Percentiles rank a stretch among this genome's conserved stretches.
phyloP scores from a whole-genome alignment of 2,329 filamentous ascomycete species.

The Ophiocordyceps robertsii region DNA sequence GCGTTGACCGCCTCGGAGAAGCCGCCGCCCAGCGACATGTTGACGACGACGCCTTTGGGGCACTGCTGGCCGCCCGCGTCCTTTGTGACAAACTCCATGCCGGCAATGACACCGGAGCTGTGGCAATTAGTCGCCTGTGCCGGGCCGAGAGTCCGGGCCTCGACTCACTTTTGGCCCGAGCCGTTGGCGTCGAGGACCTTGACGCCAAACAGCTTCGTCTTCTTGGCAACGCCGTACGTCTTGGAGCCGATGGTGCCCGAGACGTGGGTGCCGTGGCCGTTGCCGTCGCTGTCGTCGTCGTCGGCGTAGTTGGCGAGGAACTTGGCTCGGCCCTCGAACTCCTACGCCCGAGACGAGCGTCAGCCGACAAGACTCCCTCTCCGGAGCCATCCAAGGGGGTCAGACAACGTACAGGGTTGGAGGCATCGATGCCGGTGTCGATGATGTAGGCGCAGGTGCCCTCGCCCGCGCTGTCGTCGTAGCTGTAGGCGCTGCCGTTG shows the following conservation, averaged over 20 bases:
- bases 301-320: constrained; percentile 24
- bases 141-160: background rate
- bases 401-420: constrained; percentile 18
- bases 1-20: constrained; percentile 30
- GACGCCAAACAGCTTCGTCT: constrained; percentile 26
- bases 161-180: constrained; percentile 16
- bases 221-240: constrained; percentile 32
- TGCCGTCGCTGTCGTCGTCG: constrained; percentile 22
- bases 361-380: background rate
- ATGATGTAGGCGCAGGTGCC: constrained; percentile 30
- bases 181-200: constrained; percentile 28
- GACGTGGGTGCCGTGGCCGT: constrained; percentile 35
- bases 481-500: constrained; percentile 18
- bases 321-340: constrained; percentile 29
- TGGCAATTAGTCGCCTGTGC: background rate
- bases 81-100: constrained; percentile 26
- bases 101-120: constrained; percentile 25
- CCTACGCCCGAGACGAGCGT: constrained; percentile 6
- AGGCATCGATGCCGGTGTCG: constrained; percentile 26
- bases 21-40: constrained; percentile 41
- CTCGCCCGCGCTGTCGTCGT: constrained; percentile 22
- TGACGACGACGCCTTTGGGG: constrained; percentile 31
- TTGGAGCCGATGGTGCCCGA: constrained; percentile 28
- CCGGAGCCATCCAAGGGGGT: background rate
- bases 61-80: constrained; percentile 22